Base-by-base conservation (phyloP, 129 eudicot genomes). In the Saussurea involucrata region DNA sequence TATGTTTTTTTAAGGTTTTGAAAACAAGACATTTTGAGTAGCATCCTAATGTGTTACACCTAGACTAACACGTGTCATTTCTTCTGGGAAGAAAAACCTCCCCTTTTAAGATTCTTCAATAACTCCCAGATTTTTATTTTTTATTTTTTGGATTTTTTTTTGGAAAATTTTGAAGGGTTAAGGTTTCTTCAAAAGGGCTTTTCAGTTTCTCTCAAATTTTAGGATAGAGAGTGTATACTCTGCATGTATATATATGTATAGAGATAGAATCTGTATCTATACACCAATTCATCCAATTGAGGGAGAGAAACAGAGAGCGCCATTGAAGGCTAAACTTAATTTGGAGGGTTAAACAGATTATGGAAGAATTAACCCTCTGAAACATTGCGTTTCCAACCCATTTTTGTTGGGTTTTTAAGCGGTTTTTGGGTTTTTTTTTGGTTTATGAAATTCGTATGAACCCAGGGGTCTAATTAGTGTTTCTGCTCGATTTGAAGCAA, bases 241-340 rank as follows among this genome's bases (percentile, higher is more conserved):
- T 73, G 75, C 84, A 80, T 80, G 80, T 80, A 74, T 80, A 73
- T 79, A 78, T 61, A 73, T 33, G 74, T 4, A 80, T 31, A 74
- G 13, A 67, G n/a, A n/a, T n/a, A n/a, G n/a, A 67, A 27, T 80
- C 80, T 74, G 78, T 80, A 74, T 74, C 71, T 73, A 78, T 11
- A 63, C 76, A 63, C 71, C 49, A 71, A 79, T 79, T 42, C 49
- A 31, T 42, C 29, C 31, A 20, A 33, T 42, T 63, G 1, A 36
- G 32, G 3, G n/a, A 58, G 18, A 78, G 58, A 32, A 3, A 24
- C 0, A 78, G 37, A 24, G 7, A 24, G 1, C 69, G 55, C 68
- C 68, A 57, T 63, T 63, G 34, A 53, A 53, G 25, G 24, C 69
- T 8, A 33, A 69, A 78, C 75, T 44, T 1, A 28, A 6, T 61